Base-by-base conservation (phyloP, 2,329 filamentous ascomycete species). In the Cercospora sesami region DNA sequence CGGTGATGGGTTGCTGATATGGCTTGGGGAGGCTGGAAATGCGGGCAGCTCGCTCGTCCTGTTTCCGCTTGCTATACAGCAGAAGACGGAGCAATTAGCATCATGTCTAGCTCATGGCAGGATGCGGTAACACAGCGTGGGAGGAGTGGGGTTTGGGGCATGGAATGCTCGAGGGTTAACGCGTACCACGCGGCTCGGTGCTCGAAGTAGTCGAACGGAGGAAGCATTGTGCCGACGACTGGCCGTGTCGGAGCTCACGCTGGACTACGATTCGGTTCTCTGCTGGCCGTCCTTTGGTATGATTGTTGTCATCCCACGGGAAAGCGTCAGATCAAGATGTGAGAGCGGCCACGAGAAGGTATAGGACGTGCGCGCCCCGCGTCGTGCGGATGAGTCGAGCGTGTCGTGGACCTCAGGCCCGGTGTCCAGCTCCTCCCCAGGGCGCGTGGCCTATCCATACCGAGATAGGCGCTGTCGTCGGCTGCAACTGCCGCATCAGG, bases 101-200 rank as follows among this genome's bases (percentile, higher is more conserved):
- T 64, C 31, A 39, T 30, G 21, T 42, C 1, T 3, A 18, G 26
- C 53, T 39, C 30, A 28, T 31, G 26, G 23, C 51, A 39, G 60
- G 16, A 31, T 31, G 26, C n/a, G 36, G 33, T 60, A 23, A 60
- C 63, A 55, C 53, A 33, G 65, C 68, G 70, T 66, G 70, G 70
- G 67, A 67, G 68, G 63, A 63, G 68, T 60, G 67, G 66, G 70
- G 64, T 31, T 33, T 59, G 51, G 55, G 58, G 26, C 23, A 8
- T 57, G 36, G 28, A 60, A 36, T 59, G 62, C 28, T 62, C 14
- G 57, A 63, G 68, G 64, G 53, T n/a, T 21, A 55, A 18, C 61
- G 48, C 85, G 78, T 82, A 93, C 91, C 91, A 91, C 78, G 90
- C 89, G 69, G 85, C 85, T 73, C 85, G 86, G 79, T 93, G 91